phyloP scores from a whole-genome alignment of 768 basidiomycete genomes.

The Hebeloma cylindrosporum region DNA sequence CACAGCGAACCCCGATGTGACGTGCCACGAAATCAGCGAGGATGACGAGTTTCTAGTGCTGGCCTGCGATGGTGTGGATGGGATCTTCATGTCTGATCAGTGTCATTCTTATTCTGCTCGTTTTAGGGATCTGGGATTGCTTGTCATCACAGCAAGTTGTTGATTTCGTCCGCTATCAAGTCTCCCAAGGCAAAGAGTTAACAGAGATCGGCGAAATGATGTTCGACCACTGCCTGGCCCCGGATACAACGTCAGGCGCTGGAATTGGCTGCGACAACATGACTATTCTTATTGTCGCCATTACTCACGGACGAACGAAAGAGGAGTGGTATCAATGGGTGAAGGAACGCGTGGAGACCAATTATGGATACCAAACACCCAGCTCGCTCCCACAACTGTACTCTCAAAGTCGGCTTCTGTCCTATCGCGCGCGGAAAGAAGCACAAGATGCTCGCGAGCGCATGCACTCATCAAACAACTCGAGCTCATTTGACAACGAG shows the following conservation, averaged over 20 bases:
- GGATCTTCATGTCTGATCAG: neutral
- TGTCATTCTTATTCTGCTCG: slow-evolving; percentile 1
- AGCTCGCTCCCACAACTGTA: slow-evolving; percentile 75
- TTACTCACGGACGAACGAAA: slow-evolving; percentile 84
- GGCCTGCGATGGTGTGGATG: slow-evolving; percentile 84
- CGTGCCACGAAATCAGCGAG: slow-evolving; percentile 70
- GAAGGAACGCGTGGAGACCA: slow-evolving; percentile 71
- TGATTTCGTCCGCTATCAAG: slow-evolving; percentile 80
- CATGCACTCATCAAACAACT: slow-evolving; percentile 30
- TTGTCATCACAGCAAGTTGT: slow-evolving; percentile 89
- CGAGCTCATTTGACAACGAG: slow-evolving; percentile 23
- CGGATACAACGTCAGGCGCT: slow-evolving; percentile 84
- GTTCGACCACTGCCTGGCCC: slow-evolving; percentile 92
- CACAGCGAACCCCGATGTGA: slow-evolving; percentile 92
- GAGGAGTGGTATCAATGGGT: slow-evolving; percentile 95
- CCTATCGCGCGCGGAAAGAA: slow-evolving; percentile 63
- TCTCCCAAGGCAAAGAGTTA: slow-evolving; percentile 78
- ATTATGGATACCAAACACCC: slow-evolving; percentile 80
- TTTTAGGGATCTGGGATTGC: slow-evolving; percentile 98
- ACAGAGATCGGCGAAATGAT: slow-evolving; percentile 85
- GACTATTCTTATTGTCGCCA: slow-evolving; percentile 90
- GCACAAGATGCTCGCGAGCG: slow-evolving; percentile 52
- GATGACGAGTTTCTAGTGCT: slow-evolving; percentile 98
- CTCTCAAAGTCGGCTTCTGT: slow-evolving; percentile 57
- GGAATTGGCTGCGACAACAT: slow-evolving; percentile 99